Base-by-base conservation (phyloP, 2,329 filamentous ascomycete species). In the Exophiala alcalophila region DNA sequence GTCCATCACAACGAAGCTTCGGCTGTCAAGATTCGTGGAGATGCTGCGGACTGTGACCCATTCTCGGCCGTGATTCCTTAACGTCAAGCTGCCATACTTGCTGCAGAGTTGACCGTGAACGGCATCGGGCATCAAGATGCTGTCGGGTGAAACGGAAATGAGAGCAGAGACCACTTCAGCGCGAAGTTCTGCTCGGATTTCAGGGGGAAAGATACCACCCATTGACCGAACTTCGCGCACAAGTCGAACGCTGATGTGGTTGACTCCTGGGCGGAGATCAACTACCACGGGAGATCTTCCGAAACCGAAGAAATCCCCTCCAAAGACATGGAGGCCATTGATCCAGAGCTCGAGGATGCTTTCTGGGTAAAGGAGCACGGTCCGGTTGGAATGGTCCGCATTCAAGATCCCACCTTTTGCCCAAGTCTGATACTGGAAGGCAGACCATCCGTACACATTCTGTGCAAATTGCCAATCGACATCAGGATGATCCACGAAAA, bases 351-450 rank as follows among this genome's bases (percentile, higher is more conserved):
- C 76, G 6, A 78, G 58, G 21, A 77, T 59, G 18, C 68, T 59
- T 44, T 73, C 68, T 2, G 67, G 69, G 49, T 70, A 68, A 1
- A 80, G 49, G 10, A 66, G 58, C 18, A 74, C 55, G 21, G 59
- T 57, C 25, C 59, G 60, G 12, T 21, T 21, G 20, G 23, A 35
- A 18, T 27, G 16, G 15, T 24, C 38, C 14, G 25, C 12, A 15
- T 52, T 54, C 15, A 56, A 50, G 32, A 55, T 32, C 9, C 52
- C 49, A 24, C 77, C 76, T 34, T 76, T 66, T 18, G 69, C 66
- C 77, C 77, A 81, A 6, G 70, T 72, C 56, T 80, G 77, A 58
- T 74, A 80, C 53, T 80, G 77, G 9, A 76, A 60, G 12, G 73
- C 73, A 33, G 75, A 65, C 77, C 76, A 81, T 31, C 77, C 77